Evolutionary conservation across 345 rosid genomes (phyloP).

Genomic region (Rhodamnia rubescens): DNA sequence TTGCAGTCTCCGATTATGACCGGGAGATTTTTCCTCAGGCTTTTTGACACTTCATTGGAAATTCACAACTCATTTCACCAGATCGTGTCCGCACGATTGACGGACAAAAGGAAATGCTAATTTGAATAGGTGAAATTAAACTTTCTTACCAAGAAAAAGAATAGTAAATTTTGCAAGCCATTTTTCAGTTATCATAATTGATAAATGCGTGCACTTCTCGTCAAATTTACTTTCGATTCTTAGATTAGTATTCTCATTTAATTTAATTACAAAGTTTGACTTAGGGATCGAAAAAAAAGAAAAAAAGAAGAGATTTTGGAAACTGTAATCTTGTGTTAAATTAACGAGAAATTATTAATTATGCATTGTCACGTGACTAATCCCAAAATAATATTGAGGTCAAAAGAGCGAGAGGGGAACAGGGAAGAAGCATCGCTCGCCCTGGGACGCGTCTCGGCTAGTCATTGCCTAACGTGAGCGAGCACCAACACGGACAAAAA

Average conservation of each 20-base stretch:
- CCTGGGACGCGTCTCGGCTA: background rate
- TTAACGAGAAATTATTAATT: background rate
- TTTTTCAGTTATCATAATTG: accelerated
- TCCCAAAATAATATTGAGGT: background rate
- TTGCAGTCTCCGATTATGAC: background rate
- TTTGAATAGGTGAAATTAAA: background rate
- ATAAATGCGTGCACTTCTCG: background rate
- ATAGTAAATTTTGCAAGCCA: background rate
- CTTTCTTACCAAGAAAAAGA: background rate
- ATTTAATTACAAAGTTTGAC: background rate
- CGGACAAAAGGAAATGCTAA: background rate
- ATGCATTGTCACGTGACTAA: background rate
- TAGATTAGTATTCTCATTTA: background rate
- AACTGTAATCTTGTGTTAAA: background rate
- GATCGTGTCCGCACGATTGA: background rate
- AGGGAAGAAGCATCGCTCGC: background rate
- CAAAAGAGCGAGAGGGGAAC: background rate
- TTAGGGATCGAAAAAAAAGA: background rate
- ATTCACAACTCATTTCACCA: background rate
- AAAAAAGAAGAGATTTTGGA: background rate
- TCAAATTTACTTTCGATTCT: accelerated
- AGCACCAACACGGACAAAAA: background rate
- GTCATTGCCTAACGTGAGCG: background rate
- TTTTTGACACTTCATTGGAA: background rate
- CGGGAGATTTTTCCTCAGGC: background rate